Percentiles rank a stretch among this genome's conserved stretches.
Evolutionary conservation across 2,329 filamentous ascomycete species (phyloP).

Genomic region (Monosporascus cannonballus): DNA sequence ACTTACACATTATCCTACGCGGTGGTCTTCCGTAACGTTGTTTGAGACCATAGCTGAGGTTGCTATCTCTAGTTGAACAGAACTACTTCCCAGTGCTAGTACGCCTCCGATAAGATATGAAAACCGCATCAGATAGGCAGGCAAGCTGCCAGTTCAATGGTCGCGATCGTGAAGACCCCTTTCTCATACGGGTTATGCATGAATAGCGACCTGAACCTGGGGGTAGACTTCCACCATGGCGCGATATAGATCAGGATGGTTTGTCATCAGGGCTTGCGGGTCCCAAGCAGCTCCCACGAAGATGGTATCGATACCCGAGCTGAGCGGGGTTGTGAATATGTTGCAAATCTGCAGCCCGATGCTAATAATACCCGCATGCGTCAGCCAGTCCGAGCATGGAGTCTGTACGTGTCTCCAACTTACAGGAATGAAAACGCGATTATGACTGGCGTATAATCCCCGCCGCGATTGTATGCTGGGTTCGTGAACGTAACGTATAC

Average conservation of each 20-base stretch:
- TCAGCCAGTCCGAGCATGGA: constrained; percentile 17
- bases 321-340: constrained; percentile 82
- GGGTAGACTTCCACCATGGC: constrained; percentile 79
- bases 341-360: constrained; percentile 87
- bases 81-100: no score
- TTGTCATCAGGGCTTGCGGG: constrained; percentile 66
- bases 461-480: constrained; percentile 67
- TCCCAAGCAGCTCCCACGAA: constrained; percentile 74
- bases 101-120: no score
- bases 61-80: no score
- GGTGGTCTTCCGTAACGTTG: no score
- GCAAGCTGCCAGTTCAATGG: no score
- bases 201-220: constrained; percentile 72
- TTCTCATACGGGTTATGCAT: constrained; percentile 35
- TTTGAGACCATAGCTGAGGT: no score
- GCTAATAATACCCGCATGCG: constrained; percentile 64
- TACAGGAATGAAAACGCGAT: constrained; percentile 55
- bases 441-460: constrained; percentile 68
- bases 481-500: constrained; percentile 79
- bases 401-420: constrained; percentile 1
- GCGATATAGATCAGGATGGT: constrained; percentile 77
- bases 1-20: no score
- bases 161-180: no score
- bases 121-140: no score
- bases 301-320: constrained; percentile 84